Conservation (phyloP, 768 basidiomycete species). For the Leccinum subgranulosum region DNA sequence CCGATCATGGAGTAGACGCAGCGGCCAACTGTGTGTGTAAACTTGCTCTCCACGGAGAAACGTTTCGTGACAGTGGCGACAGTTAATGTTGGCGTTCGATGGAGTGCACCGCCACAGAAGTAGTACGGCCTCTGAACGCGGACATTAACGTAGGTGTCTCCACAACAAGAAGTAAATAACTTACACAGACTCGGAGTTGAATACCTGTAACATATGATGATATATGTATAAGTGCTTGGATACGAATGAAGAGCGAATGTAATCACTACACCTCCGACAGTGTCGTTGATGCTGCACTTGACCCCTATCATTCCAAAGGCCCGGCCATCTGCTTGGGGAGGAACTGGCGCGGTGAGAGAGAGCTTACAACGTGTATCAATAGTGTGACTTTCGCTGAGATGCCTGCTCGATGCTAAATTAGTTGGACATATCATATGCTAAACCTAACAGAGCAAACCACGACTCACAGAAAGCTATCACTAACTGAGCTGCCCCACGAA, state of each 20-base stretch:
- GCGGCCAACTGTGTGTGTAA: constrained; percentile 35
- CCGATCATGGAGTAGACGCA: constrained; percentile 5
- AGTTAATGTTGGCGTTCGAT: constrained; percentile 8
- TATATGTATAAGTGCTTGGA: background rate
- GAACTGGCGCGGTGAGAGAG: constrained; percentile 39
- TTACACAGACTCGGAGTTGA: constrained; percentile 54
- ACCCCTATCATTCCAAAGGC: constrained; percentile 72
- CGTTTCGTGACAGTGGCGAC: constrained; percentile 9
- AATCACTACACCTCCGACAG: constrained; percentile 58
- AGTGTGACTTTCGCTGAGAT: constrained; percentile 79
- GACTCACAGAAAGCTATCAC: constrained; percentile 44
- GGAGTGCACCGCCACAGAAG: constrained; percentile 54
- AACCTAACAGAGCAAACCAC: background rate
- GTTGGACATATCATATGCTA: background rate
- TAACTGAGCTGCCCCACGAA: constrained; percentile 63
- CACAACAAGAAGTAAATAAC: constrained; percentile 21
- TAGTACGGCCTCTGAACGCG: constrained; percentile 46
- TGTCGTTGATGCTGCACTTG: constrained; percentile 79
- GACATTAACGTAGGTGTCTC: constrained; percentile 17
- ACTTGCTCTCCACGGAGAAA: constrained; percentile 59
- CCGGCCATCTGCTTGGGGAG: constrained; percentile 68
- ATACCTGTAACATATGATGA: constrained; percentile 21
- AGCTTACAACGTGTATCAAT: constrained; percentile 44
- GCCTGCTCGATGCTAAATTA: constrained; percentile 66
- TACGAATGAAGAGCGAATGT: constrained; percentile 6